Percentiles rank a stretch among this genome's conserved stretches.
Evolutionary conservation across 2,329 filamentous ascomycete species (phyloP).

Genomic region (Monascus ruber): DNA sequence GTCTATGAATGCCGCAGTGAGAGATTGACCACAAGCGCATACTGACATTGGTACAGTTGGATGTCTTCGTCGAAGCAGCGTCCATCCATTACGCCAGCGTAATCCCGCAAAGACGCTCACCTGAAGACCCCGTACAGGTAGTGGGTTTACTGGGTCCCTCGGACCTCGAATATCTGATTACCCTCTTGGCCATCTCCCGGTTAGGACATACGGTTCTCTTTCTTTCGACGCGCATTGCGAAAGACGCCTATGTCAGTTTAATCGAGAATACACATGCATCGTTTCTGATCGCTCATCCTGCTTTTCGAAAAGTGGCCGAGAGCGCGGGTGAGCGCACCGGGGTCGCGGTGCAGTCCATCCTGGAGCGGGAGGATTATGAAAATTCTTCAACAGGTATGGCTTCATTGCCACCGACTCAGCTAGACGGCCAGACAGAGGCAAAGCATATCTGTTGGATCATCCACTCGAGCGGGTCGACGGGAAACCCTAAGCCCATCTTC

Average conservation of each 20-base stretch:
- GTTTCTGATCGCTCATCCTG: constrained; percentile 3
- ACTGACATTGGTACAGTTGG: constrained; percentile 22
- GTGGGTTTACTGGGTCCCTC: constrained; percentile 44
- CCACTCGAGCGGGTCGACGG: constrained; percentile 48
- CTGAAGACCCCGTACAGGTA: constrained; percentile 19
- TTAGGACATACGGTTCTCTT: constrained; percentile 46
- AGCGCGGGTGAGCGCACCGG: too few relatives aligned
- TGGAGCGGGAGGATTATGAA: constrained; percentile 13
- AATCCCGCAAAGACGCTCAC: constrained; percentile 14
- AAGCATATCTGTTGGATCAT: constrained; percentile 33
- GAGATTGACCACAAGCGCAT: too few relatives aligned
- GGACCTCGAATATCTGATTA: constrained; percentile 44
- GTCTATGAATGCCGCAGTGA: too few relatives aligned
- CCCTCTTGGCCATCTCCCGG: constrained; percentile 43
- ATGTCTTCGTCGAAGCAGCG: constrained; percentile 22
- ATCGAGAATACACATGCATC: not conserved
- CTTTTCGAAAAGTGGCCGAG: constrained; percentile 32
- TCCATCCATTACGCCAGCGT: constrained; percentile 15
- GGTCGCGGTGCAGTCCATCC: too few relatives aligned
- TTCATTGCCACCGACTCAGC: constrained; percentile 1
- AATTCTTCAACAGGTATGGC: constrained; percentile 17
- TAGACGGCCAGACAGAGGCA: constrained; percentile 17
- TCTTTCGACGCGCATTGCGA: constrained; percentile 43
- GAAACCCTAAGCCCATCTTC: constrained; percentile 52
- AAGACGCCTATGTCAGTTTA: constrained; percentile 35